A percentile compares a stretch with the other conserved stretches of the same genome.
phyloP scores from a whole-genome alignment of 306 rosid genomes.

The Medicago lupulina region DNA sequence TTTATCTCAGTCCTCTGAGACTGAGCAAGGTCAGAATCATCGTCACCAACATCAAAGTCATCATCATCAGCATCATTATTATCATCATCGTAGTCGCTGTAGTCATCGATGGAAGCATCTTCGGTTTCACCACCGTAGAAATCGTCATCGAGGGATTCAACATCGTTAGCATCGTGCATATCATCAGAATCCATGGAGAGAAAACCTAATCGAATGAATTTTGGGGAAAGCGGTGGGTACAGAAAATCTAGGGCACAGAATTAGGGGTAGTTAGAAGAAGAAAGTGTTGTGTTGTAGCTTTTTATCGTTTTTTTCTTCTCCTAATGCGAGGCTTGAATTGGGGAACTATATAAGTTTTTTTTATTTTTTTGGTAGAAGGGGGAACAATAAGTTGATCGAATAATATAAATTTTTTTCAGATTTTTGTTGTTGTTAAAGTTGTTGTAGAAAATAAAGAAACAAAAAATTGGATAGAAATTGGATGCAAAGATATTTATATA shows the following conservation, averaged over 20 bases:
- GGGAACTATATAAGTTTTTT: too few species aligned
- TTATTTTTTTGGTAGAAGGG: too few species aligned
- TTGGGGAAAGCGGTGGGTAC: neutral
- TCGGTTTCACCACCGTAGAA: slow-evolving; percentile 86
- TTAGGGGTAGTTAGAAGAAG: neutral
- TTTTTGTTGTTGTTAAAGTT: too few species aligned
- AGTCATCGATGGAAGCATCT: slow-evolving; percentile 60
- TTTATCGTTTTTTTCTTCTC: slow-evolving; percentile 26
- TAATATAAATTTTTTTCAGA: too few species aligned
- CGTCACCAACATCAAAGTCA: slow-evolving; percentile 48
- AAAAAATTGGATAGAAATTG: too few species aligned
- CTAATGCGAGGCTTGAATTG: slow-evolving; percentile 14
- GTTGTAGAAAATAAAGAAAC: too few species aligned
- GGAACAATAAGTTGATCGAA: too few species aligned
- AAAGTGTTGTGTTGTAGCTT: slow-evolving; percentile 31
- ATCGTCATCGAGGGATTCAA: slow-evolving; percentile 75
- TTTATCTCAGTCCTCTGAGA: slow-evolving; percentile 66
- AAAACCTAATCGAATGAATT: slow-evolving; percentile 34
- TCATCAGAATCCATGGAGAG: slow-evolving; percentile 53
- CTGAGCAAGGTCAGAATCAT: slow-evolving; percentile 61
- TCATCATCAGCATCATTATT: slow-evolving; percentile 49
- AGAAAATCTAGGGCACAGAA: slow-evolving; percentile 50
- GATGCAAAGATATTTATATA: too few species aligned
- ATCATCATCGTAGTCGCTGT: slow-evolving; percentile 40
- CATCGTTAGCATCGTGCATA: slow-evolving; percentile 72